A percentile compares a stretch with the other conserved stretches of the same genome.
phyloP scores from a whole-genome alignment of 148 eudicot species.

The Diospyros kaki region DNA sequence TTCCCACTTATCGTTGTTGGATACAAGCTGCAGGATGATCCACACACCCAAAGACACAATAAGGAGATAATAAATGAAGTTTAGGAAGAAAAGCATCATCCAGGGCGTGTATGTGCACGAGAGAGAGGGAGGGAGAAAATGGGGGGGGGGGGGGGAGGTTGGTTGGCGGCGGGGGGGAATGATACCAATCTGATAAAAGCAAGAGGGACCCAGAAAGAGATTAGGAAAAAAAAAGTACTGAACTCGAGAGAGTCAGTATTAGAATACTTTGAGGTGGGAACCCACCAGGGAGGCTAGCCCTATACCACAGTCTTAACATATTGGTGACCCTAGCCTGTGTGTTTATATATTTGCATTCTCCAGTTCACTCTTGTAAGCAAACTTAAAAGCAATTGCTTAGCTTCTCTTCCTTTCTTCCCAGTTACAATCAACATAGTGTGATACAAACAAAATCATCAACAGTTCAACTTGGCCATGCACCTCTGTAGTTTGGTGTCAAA shows the following conservation, averaged over 20 bases:
- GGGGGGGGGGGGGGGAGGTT: background rate
- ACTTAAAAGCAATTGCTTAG: conserved; percentile 27
- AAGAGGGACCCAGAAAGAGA: conserved; percentile 16
- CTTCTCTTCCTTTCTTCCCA: conserved; percentile 19
- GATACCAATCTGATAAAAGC: conserved; percentile 22
- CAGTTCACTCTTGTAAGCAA: conserved; percentile 25
- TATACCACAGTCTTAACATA: conserved; percentile 26
- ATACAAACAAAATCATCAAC: conserved; percentile 11
- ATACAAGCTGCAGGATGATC: conserved; percentile 24
- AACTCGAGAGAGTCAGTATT: conserved; percentile 21
- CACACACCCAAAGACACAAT: conserved; percentile 22
- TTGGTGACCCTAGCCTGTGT: conserved; percentile 3
- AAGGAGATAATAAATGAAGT: conserved; percentile 10
- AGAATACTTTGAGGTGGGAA: conserved; percentile 32
- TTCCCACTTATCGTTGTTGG: conserved; percentile 21
- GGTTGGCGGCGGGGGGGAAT: background rate
- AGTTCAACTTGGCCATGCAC: conserved; percentile 23
- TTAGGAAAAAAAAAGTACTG: conserved; percentile 18
- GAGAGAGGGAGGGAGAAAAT: conserved; percentile 21
- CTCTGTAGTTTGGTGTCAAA: conserved; percentile 25
- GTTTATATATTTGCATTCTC: conserved; percentile 16
- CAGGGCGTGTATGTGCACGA: too few species aligned
- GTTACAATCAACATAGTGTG: conserved; percentile 16
- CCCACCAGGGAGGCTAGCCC: conserved; percentile 45
- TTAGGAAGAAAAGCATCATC: conserved; percentile 16